Evolutionary conservation across 129 eudicot species (phyloP).

Genomic region (Flaveria brownii): DNA sequence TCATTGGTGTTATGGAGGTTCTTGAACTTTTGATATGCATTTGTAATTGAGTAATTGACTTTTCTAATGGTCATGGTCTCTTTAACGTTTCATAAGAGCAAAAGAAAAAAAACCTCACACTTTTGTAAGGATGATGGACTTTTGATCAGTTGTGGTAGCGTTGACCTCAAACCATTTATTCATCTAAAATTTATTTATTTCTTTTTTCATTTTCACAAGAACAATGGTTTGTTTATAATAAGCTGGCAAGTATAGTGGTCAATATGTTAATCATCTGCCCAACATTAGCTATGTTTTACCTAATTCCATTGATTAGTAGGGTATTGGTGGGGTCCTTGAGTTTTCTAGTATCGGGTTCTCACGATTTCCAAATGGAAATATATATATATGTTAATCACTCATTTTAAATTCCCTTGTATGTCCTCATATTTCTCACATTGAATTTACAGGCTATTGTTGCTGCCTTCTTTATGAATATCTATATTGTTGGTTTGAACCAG

Average conservation of each 20-base stretch:
- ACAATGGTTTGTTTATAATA: not conserved
- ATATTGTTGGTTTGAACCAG: constrained; percentile 93
- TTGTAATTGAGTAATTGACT: not conserved
- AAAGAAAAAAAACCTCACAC: not conserved
- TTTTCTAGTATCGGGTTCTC: too few relatives aligned
- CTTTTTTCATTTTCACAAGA: not conserved
- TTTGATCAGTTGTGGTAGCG: not conserved
- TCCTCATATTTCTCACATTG: not conserved
- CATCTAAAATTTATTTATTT: not conserved
- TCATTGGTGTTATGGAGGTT: constrained; percentile 84
- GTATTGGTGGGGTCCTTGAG: too few relatives aligned
- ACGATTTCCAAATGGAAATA: too few relatives aligned
- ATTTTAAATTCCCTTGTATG: not conserved
- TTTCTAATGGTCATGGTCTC: not conserved
- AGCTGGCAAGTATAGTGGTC: not conserved
- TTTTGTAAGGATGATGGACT: constrained; percentile 15
- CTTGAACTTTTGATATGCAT: constrained; percentile 28
- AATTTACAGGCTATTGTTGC: constrained; percentile 85
- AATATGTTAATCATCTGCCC: not conserved
- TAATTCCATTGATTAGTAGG: too few relatives aligned
- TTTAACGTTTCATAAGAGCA: not conserved
- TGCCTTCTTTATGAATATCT: constrained; percentile 93
- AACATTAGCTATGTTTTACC: too few relatives aligned
- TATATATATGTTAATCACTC: not conserved
- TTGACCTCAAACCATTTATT: not conserved